Evolutionary conservation across 805 yeast genomes (phyloP).

Genomic region (Candida oleophila): DNA sequence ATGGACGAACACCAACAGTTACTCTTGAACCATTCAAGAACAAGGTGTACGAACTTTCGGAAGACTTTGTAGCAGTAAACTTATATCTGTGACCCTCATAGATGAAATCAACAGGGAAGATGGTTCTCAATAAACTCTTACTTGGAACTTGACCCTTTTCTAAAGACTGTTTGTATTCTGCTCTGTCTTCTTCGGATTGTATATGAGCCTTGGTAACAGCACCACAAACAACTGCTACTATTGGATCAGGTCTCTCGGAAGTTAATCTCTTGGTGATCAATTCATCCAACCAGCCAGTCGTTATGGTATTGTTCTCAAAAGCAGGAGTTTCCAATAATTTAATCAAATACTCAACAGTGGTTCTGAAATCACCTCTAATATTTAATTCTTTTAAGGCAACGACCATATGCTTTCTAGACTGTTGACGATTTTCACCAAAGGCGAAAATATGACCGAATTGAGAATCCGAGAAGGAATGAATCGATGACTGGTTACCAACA

Average conservation of each 20-base stretch:
- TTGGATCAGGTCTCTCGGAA: conserved; percentile 94
- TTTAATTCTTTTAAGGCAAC: conserved; percentile 96
- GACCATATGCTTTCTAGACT: conserved; percentile 98
- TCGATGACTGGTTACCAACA: conserved; percentile 93
- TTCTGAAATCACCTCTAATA: conserved; percentile 97
- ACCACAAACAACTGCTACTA: conserved; percentile 91
- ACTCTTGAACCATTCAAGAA: conserved; percentile 92
- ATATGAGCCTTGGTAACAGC: conserved; percentile 95
- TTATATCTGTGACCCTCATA: conserved; percentile 92
- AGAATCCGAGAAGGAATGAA: conserved; percentile 96
- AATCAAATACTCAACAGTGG: conserved; percentile 95
- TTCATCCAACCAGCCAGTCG: conserved; percentile 99
- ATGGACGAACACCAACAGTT: conserved; percentile 81
- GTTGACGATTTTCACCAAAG: conserved; percentile 97
- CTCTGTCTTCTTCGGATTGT: conserved; percentile 66
- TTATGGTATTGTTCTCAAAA: conserved; percentile 92
- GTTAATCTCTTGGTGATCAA: conserved; percentile 90
- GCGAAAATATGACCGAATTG: conserved; percentile 99
- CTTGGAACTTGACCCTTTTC: conserved; percentile 96
- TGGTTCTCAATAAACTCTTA: conserved; percentile 75
- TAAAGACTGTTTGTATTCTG: conserved; percentile 70
- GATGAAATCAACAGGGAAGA: conserved; percentile 91
- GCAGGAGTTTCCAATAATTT: conserved; percentile 94
- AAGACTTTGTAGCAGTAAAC: conserved; percentile 93
- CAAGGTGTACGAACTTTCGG: conserved; percentile 78